Conservation (phyloP, 2,329 filamentous ascomycete species). For the Pestalotiopsis sp. region DNA sequence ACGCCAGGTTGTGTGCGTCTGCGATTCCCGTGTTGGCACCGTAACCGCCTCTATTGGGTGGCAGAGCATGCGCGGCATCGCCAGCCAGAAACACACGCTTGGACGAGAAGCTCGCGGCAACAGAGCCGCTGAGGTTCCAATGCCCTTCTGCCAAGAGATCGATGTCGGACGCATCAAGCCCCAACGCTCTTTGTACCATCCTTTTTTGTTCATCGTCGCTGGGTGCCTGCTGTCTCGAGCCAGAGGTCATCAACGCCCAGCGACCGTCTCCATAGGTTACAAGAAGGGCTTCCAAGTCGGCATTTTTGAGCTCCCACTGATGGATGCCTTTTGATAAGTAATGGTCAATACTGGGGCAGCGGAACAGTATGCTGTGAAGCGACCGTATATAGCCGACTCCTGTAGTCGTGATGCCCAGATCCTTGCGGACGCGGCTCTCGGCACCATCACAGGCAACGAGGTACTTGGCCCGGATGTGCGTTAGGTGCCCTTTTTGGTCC, state of each 20-base stretch:
- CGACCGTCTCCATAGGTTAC: constrained; percentile 25
- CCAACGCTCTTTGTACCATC: constrained; percentile 35
- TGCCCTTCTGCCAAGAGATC: constrained; percentile 1
- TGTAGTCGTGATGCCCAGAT: constrained; percentile 28
- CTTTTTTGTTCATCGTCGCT: constrained; percentile 24
- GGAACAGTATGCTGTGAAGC: constrained; percentile 38
- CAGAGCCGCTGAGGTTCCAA: neutral
- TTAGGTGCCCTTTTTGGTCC: constrained; percentile 22
- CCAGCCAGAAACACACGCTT: constrained; percentile 12
- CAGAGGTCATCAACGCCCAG: constrained; percentile 19
- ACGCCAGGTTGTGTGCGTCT: constrained; percentile 51
- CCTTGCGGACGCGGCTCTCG: constrained; percentile 27
- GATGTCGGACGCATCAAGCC: constrained; percentile 36
- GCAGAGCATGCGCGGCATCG: constrained; percentile 10
- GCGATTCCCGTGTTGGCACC: constrained; percentile 49
- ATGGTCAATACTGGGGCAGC: constrained; percentile 27
- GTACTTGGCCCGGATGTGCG: constrained; percentile 34
- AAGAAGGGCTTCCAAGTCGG: constrained; percentile 28
- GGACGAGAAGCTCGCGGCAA: neutral
- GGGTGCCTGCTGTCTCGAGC: neutral
- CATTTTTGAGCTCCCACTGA: constrained; percentile 34
- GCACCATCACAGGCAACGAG: constrained; percentile 41
- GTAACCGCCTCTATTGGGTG: constrained; percentile 9
- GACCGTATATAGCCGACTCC: constrained; percentile 33
- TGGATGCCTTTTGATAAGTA: constrained; percentile 33